phyloP scores from a whole-genome alignment of 805 yeast species.

The Metschnikowia matae region DNA sequence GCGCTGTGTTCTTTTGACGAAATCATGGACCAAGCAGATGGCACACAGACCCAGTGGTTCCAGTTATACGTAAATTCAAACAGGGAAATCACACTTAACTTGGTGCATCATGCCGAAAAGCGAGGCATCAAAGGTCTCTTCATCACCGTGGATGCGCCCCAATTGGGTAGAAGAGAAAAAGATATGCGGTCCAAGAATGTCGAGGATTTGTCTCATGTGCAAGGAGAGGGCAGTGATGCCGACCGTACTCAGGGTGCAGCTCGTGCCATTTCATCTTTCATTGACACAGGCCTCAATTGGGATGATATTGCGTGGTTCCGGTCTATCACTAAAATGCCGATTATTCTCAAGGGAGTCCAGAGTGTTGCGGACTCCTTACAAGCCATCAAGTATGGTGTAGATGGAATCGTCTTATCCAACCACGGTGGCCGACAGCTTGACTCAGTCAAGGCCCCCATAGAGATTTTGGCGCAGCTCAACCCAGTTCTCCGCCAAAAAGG shows the following conservation, averaged over 20 bases:
- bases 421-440: slow-evolving; percentile 77
- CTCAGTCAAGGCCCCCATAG: slow-evolving; percentile 56
- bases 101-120: slow-evolving; percentile 36
- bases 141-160: slow-evolving; percentile 55
- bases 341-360: slow-evolving; percentile 68
- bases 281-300: slow-evolving; percentile 44
- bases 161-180: slow-evolving; percentile 75
- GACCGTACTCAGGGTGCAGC: slow-evolving; percentile 82
- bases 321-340: slow-evolving; percentile 35
- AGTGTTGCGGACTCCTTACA: slow-evolving; percentile 59
- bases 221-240: slow-evolving; percentile 43
- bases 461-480: slow-evolving; percentile 54
- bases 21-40: slow-evolving; percentile 32
- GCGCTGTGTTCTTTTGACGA: slow-evolving; percentile 41
- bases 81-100: slow-evolving; percentile 26
- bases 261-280: slow-evolving; percentile 70
- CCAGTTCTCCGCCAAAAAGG: slow-evolving; percentile 39
- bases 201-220: slow-evolving; percentile 23
- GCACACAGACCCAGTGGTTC: slow-evolving; percentile 41
- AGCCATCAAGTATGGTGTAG: slow-evolving; percentile 56
- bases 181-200: slow-evolving; percentile 59
- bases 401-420: slow-evolving; percentile 64
- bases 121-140: slow-evolving; percentile 45
- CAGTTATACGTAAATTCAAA: slow-evolving; percentile 46
- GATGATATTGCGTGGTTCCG: slow-evolving; percentile 39